Evolutionary conservation across 805 yeast species (phyloP), one percentile per base, ranked within the genome.

Genomic region (Grigorovia transvaalensis): DNA sequence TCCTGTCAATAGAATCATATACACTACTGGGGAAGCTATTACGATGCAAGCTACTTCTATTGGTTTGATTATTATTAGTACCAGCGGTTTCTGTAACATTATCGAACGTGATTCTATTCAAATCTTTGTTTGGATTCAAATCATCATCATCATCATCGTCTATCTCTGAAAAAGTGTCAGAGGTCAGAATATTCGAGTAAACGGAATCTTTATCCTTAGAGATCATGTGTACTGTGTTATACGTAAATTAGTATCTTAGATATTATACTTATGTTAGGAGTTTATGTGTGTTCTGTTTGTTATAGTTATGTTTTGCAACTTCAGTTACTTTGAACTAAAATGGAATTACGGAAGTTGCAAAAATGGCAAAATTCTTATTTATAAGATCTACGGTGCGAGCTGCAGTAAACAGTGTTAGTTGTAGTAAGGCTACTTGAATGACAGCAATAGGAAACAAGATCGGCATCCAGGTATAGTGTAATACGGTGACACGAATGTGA

Each of bases 131-230:
- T 38, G 15, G 12, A 15, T 38, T n/a, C n/a, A 38, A 15, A 38
- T 53, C 59, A 9, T 53, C 53, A 29, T 56, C 59, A 15, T 53
- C 59, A 9, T 53, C 53, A 29, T 56, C 59, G 12, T 54, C 53
- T 8, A 55, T 38, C 41, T 53, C 58, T 3, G 59, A 51, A 2
- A 57, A 15, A 43, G 53, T 51, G 8, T 47, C 53, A 7, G 60
- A 27, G 2, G 52, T 20, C 33, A 27, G 30, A 43, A 49, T 15
- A 38, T 33, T 5, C 20, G 48, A 43, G 29, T 48, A 15, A 23
- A 42, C 5, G 20, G 46, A 29, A 29, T 44, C n/a, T 43, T 48
- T 18, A 43, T 43, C 42, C 18, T 48, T 11, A 18, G 27, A 30
- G 6, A 44, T 41, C 23, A 38, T 38, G 8, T 13, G 23, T 18